Evolutionary conservation across 2,329 filamentous ascomycete species (phyloP).

Genomic region (Stagonosporopsis cucurbitacearum): DNA sequence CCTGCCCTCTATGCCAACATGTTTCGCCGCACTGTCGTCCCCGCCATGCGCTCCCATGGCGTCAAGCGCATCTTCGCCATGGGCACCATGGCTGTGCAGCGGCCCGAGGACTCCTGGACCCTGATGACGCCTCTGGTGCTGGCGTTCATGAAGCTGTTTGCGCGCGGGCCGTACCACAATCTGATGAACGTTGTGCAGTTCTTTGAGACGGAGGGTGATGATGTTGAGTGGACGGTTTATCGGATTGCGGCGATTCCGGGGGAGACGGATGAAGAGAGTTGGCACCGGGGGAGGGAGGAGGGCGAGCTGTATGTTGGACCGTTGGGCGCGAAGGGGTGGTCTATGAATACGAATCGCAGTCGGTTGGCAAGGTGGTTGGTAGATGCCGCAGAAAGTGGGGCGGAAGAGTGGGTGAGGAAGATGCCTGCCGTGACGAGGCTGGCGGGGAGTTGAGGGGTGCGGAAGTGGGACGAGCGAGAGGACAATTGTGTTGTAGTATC

Average conservation of each 20-base stretch:
- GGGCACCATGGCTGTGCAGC: constrained; percentile 6
- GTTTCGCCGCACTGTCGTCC: neutral
- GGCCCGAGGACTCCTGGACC: neutral
- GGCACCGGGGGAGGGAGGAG: constrained; percentile 6
- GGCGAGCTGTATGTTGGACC: constrained; percentile 2
- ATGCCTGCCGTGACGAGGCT: constrained; percentile 15
- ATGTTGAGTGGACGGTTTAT: constrained; percentile 13
- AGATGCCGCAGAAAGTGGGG: neutral
- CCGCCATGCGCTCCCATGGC: neutral
- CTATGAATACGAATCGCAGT: constrained; percentile 7
- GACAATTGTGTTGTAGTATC: neutral
- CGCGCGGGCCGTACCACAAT: neutral
- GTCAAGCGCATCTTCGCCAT: neutral
- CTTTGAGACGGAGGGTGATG: constrained; percentile 1
- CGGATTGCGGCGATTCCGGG: constrained; percentile 6
- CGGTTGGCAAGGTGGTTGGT: constrained; percentile 13
- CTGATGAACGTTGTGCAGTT: neutral
- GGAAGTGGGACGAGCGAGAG: neutral
- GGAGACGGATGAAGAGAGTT: constrained; percentile 4
- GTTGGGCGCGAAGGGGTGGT: constrained; percentile 10
- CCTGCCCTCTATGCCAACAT: constrained; percentile 1
- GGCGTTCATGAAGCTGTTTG: constrained; percentile 2
- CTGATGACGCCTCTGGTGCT: neutral
- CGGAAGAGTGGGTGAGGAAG: constrained; percentile 6
- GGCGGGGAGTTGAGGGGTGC: constrained; percentile 1